Evolutionary conservation across 2,329 filamentous ascomycete genomes (phyloP).

Genomic region (Claviceps arundinis): DNA sequence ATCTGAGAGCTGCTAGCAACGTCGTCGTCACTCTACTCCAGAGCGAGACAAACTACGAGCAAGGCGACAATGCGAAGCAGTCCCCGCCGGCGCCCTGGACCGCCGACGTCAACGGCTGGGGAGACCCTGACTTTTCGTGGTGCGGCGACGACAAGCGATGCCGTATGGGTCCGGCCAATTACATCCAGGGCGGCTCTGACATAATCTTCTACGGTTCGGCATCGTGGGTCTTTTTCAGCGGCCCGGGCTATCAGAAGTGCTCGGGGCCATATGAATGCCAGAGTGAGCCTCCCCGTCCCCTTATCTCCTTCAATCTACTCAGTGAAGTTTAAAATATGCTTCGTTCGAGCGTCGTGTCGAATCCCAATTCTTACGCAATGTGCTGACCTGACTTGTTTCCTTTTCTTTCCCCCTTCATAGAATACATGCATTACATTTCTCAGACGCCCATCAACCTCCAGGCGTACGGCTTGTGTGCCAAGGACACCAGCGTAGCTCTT

Average conservation of each 20-base stretch:
- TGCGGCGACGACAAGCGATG: slow-evolving; percentile 25
- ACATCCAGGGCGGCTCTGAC: slow-evolving; percentile 26
- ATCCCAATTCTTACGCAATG: background rate
- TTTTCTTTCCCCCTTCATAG: slow-evolving; percentile 1
- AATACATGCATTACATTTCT: slow-evolving; percentile 25
- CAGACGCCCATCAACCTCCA: slow-evolving; percentile 25
- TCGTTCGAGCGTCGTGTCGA: background rate
- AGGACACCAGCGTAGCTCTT: slow-evolving; percentile 22
- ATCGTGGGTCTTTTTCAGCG: slow-evolving; percentile 30
- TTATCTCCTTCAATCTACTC: background rate
- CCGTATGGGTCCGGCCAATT: slow-evolving; percentile 29
- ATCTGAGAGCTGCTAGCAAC: slow-evolving; percentile 34
- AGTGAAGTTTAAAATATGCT: background rate
- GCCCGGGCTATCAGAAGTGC: slow-evolving; percentile 23
- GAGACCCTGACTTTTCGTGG: slow-evolving; percentile 29
- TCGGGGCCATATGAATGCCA: slow-evolving; percentile 8
- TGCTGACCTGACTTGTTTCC: background rate
- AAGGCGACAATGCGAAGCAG: slow-evolving; percentile 21
- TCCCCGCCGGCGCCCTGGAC: slow-evolving; percentile 25
- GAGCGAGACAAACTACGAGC: slow-evolving; percentile 35
- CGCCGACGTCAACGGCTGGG: slow-evolving; percentile 21
- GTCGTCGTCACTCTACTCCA: slow-evolving; percentile 38
- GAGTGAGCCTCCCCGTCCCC: background rate
- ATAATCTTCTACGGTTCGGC: slow-evolving; percentile 30
- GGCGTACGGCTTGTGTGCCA: slow-evolving; percentile 28